These are phyloP conservation scores for Trichoderma koningiopsis DNA, from an alignment of 2,329 filamentous ascomycete species.

Conservation along the genomic window DNA sequence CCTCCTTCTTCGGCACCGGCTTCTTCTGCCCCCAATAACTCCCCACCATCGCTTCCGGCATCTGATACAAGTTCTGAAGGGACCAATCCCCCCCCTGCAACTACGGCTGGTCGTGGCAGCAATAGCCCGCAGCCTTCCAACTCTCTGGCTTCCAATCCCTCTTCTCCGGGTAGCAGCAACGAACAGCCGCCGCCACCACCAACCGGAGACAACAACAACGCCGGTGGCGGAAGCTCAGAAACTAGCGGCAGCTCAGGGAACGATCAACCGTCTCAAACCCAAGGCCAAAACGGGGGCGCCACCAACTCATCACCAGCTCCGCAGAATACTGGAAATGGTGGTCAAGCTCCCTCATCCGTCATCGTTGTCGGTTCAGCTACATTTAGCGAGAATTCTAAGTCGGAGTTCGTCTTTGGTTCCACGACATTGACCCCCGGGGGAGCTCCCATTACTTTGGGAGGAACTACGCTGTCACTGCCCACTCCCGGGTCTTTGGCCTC, in stretches of 20 bases:
- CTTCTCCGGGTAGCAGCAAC: neutral
- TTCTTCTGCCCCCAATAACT: neutral
- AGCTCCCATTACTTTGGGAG: constrained; percentile 10
- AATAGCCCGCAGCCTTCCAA: neutral
- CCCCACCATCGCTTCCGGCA: neutral
- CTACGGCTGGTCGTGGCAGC: neutral
- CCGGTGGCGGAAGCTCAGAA: neutral
- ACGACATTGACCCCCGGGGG: constrained; percentile 10
- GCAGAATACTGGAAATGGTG: neutral
- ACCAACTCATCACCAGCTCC: neutral
- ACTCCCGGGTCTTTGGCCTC: constrained; percentile 4
- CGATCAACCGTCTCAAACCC: neutral
- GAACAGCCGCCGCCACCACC: neutral
- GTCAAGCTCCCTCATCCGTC: neutral
- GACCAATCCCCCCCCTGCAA: neutral
- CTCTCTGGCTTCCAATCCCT: neutral
- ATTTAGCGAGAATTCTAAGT: constrained; percentile 20
- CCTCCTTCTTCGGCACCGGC: neutral
- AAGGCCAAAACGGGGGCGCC: neutral
- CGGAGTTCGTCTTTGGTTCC: constrained; percentile 12
- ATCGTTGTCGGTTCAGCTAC: constrained; percentile 10
- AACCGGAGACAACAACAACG: neutral
- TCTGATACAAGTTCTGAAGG: neutral
- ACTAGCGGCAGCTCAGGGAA: neutral
- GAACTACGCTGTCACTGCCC: constrained; percentile 14